These are phyloP conservation scores for Schizochytrium sp. DNA, from an alignment of 108 stramenopile genomes.

Conservation along the genomic window DNA sequence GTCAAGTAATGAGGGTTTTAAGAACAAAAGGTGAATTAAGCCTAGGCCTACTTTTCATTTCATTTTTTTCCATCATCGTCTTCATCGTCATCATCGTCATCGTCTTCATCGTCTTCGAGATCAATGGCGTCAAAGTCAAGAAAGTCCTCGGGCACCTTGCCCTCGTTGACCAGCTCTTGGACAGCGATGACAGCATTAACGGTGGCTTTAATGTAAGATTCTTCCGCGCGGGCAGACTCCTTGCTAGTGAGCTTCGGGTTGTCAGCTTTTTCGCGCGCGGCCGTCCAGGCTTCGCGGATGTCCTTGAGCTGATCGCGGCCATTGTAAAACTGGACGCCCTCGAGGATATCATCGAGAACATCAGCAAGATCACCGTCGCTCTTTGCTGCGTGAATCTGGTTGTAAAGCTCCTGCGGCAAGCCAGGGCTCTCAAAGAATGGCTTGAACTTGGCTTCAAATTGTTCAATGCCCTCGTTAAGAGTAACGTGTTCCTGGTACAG, in stretches of 20 bases:
- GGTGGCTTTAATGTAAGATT: neutral
- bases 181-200: neutral
- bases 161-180: conserved; percentile 13
- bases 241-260: neutral
- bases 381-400: neutral
- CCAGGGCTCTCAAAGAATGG: neutral
- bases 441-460: neutral
- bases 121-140: neutral
- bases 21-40: too few relatives aligned
- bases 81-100: neutral
- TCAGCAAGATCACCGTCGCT: neutral
- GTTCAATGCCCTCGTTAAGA: neutral
- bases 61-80: neutral
- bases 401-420: neutral
- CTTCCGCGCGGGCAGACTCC: neutral
- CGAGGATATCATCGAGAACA: neutral
- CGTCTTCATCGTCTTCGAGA: neutral
- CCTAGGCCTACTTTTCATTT: too few relatives aligned
- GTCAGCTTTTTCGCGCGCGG: neutral
- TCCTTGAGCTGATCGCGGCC: neutral
- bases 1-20: too few relatives aligned
- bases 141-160: neutral
- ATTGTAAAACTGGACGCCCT: neutral
- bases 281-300: neutral
- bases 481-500: neutral